These are phyloP conservation scores for Phialophora expanda DNA, from an alignment of 2,329 filamentous ascomycete species.

Conservation along the genomic window DNA sequence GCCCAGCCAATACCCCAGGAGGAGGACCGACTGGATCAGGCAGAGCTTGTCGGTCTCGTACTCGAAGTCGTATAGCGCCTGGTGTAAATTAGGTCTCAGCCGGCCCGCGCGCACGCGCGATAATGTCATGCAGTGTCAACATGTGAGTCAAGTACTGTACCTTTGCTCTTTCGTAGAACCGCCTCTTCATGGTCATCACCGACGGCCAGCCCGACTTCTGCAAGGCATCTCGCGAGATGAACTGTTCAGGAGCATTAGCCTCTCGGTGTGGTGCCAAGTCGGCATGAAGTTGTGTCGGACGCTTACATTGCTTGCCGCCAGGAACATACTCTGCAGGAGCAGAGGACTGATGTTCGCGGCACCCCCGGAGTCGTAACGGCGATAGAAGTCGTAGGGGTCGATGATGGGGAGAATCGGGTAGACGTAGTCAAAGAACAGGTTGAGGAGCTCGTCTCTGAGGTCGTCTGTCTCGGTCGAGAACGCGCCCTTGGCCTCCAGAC, in stretches of 20 bases:
- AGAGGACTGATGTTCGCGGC: slow-evolving; percentile 32
- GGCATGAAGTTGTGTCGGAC: not conserved
- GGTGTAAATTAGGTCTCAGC: not conserved
- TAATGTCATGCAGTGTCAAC: not conserved
- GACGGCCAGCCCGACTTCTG: slow-evolving; percentile 15
- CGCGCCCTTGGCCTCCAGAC: slow-evolving; percentile 20
- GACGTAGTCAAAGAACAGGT: slow-evolving; percentile 25
- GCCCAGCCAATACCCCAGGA: slow-evolving; percentile 24
- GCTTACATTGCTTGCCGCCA: slow-evolving; percentile 45
- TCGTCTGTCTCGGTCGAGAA: slow-evolving; percentile 20
- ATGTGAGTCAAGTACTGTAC: not conserved
- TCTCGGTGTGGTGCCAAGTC: not conserved
- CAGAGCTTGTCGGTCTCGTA: slow-evolving; percentile 25
- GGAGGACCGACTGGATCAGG: slow-evolving; percentile 24
- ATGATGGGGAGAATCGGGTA: slow-evolving; percentile 26
- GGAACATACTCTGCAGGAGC: slow-evolving; percentile 51
- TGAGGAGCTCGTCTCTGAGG: slow-evolving; percentile 20
- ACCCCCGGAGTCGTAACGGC: slow-evolving; percentile 18
- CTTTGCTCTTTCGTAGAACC: slow-evolving; percentile 23
- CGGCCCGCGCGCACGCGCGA: not conserved
- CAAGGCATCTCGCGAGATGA: slow-evolving; percentile 45
- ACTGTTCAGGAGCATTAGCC: slow-evolving; percentile 33
- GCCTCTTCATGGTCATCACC: slow-evolving; percentile 20
- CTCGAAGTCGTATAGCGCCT: slow-evolving; percentile 25
- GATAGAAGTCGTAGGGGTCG: slow-evolving; percentile 21